These are phyloP conservation scores for Aspergillus transmontanensis DNA, from an alignment of 2,329 filamentous ascomycete genomes.

Conservation along the genomic window DNA sequence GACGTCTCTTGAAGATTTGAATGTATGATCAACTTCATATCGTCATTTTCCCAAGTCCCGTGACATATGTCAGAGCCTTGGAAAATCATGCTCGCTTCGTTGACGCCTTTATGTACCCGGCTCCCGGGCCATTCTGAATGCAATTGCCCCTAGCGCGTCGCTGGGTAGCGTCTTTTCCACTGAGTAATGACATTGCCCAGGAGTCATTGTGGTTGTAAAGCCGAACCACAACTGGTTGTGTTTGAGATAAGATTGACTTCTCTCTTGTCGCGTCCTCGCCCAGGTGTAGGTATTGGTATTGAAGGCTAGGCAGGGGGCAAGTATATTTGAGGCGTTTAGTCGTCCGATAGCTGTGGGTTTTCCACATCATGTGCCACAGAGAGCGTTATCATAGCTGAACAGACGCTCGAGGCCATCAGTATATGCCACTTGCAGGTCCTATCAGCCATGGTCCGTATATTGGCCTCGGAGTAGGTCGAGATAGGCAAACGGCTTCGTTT, in stretches of 20 bases:
- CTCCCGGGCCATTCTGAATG: too few species aligned
- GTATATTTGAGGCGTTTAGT: neutral
- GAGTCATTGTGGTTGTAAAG: neutral
- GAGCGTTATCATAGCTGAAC: neutral
- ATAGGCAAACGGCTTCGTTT: neutral
- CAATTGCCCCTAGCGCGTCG: neutral
- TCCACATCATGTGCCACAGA: neutral
- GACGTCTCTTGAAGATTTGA: neutral
- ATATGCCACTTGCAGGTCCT: neutral
- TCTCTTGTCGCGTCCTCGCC: neutral
- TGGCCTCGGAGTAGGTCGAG: neutral
- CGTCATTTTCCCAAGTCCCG: too few species aligned
- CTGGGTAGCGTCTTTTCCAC: neutral
- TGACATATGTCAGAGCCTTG: neutral
- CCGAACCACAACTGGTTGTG: neutral
- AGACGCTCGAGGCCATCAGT: neutral
- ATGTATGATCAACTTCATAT: neutral
- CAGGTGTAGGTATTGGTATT: neutral
- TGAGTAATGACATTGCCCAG: too few species aligned
- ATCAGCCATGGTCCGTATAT: neutral
- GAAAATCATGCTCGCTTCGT: neutral
- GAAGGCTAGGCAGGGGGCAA: neutral
- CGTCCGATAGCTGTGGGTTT: neutral
- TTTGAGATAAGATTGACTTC: neutral
- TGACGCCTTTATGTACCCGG: neutral